phyloP scores from a whole-genome alignment of 352 stramenopile genomes.

The Blastocystis sp. region DNA sequence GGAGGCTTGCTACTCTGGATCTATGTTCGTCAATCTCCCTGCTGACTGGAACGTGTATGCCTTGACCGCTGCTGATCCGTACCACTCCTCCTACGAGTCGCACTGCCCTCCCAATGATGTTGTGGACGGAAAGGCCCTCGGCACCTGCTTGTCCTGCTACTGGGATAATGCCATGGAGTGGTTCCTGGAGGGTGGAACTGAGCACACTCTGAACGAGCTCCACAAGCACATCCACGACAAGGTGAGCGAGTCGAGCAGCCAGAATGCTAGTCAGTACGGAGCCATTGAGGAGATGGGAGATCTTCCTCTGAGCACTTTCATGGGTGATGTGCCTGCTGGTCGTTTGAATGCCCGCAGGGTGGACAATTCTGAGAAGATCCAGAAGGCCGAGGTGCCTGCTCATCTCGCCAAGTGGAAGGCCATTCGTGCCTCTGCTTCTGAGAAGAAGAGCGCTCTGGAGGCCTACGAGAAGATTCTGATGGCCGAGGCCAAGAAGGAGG shows the following conservation, averaged over 20 bases:
- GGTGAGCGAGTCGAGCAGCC: not conserved
- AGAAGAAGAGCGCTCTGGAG: not conserved
- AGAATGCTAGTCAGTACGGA: constrained; percentile 45
- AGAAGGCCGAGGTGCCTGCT: constrained; percentile 14
- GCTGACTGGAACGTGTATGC: constrained; percentile 71
- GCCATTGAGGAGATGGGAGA: constrained; percentile 44
- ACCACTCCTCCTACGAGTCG: constrained; percentile 78
- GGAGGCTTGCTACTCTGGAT: constrained; percentile 83
- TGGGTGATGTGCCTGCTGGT: constrained; percentile 27
- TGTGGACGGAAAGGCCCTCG: constrained; percentile 52
- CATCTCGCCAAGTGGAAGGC: constrained; percentile 61
- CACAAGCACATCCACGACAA: constrained; percentile 23
- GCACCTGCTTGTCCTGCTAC: constrained; percentile 48
- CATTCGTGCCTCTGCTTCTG: constrained; percentile 33
- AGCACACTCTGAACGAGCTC: constrained; percentile 37
- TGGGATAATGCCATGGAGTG: constrained; percentile 60
- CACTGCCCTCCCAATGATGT: constrained; percentile 70
- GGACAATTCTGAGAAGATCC: not conserved
- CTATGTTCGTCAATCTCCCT: constrained; percentile 79
- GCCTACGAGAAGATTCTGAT: constrained; percentile 9
- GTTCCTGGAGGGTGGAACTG: constrained; percentile 29
- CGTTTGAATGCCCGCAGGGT: not conserved
- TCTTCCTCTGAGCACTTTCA: not conserved
- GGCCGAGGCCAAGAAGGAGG: constrained; percentile 45
- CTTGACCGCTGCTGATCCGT: constrained; percentile 70